Conservation (phyloP, 2,329 filamentous ascomycete genomes). For the Neonectria neomacrospora region DNA sequence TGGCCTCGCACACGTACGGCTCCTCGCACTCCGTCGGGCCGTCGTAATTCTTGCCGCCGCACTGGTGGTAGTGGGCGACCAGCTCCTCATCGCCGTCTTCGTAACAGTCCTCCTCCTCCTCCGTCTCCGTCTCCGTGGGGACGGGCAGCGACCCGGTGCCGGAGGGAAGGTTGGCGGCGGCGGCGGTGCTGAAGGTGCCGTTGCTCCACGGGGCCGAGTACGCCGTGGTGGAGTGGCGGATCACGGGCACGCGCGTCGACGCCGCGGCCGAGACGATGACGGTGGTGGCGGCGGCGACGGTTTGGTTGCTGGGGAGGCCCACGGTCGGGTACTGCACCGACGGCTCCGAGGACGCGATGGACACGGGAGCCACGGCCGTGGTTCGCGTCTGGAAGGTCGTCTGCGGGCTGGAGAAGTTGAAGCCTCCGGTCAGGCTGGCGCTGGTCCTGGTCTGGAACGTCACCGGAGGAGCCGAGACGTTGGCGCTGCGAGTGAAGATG, state of each 20-base stretch:
- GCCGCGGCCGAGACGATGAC: constrained; percentile 4
- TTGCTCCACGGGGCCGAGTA: constrained; percentile 39
- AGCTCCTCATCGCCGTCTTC: constrained; percentile 4
- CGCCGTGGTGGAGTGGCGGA: constrained; percentile 35
- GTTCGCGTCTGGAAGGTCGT: constrained; percentile 34
- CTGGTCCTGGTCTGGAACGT: constrained; percentile 23
- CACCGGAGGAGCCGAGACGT: constrained; percentile 7
- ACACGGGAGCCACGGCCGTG: constrained; percentile 27
- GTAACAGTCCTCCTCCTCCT: constrained; percentile 1
- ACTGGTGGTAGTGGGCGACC: constrained; percentile 38
- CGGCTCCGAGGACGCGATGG: constrained; percentile 11
- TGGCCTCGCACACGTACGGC: constrained; percentile 31
- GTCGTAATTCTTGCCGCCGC: constrained; percentile 34
- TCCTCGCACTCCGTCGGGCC: constrained; percentile 39
- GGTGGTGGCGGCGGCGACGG: constrained; percentile 1
- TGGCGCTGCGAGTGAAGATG: constrained; percentile 18
- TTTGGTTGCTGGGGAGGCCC: constrained; percentile 31
- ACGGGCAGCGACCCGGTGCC: constrained; percentile 27
- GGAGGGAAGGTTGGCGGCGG: constrained; percentile 12
- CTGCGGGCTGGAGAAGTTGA: constrained; percentile 30
- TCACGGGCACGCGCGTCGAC: constrained; percentile 31
- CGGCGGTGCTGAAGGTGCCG: constrained; percentile 25
- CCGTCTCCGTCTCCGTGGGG: constrained; percentile 29
- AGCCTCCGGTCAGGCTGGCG: constrained; percentile 20
- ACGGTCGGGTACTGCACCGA: constrained; percentile 28